Evolutionary conservation across 169 alveolate genomes (phyloP), one percentile per base, ranked within the genome.

Genomic region (Plasmodium malariae): DNA sequence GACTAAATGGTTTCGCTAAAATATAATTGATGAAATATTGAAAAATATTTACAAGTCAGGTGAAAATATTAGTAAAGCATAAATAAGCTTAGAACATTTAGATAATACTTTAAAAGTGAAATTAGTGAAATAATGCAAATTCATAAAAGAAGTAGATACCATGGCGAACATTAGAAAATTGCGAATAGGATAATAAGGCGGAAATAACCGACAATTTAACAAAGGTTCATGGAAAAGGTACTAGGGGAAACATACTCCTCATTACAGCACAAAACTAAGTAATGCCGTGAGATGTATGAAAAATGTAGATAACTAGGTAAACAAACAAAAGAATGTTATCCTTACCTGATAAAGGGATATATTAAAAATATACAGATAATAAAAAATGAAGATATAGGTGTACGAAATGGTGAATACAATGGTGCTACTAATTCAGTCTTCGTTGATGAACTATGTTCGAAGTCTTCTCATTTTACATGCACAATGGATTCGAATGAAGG

Each of bases 221-320:
- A 4, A 70, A 26, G 9, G 6, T 70, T 5, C 7, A 45, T 7
- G 30, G 45, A 19, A 70, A 12, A 7, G 32, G 24, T 34, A 26
- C 9, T 34, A 54, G 7, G 0, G 17, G 24, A 24, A 26, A 70
- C 7, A 17, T 12, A 4, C 11, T 9, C 2, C 11, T 26, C 14
- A 5, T 5, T 70, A 26, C n/a, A 70, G 21, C n/a, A 34, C n/a
- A 2, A 70, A 70, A 34, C 17, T 70, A 0, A 70, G 26, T 7
- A 70, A 48, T 70, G 40, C 59, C 3, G 67, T 45, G n/a, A 21
- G 40, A 48, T 70, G 83, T 12, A 26, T 70, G 43, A 55, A 55
- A 55, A 0, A 14, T 17, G 65, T 55, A 21, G 65, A 55, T n/a
- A 14, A 55, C 12, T 55, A 28, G 65, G 65, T 55, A 7, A 21